These are phyloP conservation scores for Linnemannia exigua DNA, from an alignment of 192 early-diverging fungal species.

Conservation along the genomic window DNA sequence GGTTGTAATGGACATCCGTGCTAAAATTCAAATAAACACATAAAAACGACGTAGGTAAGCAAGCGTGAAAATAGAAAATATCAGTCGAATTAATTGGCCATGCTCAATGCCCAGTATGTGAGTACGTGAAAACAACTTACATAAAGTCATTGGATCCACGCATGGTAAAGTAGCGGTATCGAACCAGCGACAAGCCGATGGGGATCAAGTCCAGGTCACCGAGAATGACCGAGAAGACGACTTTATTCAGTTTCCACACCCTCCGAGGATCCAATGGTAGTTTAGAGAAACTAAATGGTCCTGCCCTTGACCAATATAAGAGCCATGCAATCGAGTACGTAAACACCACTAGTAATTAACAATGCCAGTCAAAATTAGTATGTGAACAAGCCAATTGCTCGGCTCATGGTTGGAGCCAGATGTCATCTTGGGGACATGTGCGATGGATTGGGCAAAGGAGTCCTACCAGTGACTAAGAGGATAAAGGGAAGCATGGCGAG, in stretches of 20 bases:
- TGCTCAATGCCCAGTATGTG: neutral
- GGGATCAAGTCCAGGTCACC: conserved; percentile 39
- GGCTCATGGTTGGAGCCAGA: neutral
- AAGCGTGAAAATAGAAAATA: neutral
- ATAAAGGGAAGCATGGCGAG: conserved; percentile 47
- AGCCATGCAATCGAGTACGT: conserved; percentile 52
- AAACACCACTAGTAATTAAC: conserved; percentile 13
- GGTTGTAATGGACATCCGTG: conserved; percentile 37
- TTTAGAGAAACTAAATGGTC: conserved; percentile 3
- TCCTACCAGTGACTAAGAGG: conserved; percentile 33
- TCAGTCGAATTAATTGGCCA: neutral
- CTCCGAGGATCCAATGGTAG: conserved; percentile 35
- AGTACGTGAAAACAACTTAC: neutral
- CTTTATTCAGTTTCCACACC: conserved; percentile 42
- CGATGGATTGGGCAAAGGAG: neutral
- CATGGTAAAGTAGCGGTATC: conserved; percentile 42
- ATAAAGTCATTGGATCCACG: conserved; percentile 21
- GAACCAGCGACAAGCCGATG: conserved; percentile 30
- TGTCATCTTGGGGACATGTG: neutral
- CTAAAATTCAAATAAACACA: conserved; percentile 19
- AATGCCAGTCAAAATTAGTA: neutral
- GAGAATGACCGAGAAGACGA: conserved; percentile 40
- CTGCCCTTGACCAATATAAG: conserved; percentile 42
- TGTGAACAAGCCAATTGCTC: neutral
- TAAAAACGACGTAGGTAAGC: neutral